These are phyloP conservation scores for Acacia crassicarpa DNA, from an alignment of 306 rosid genomes.

Conservation along the genomic window DNA sequence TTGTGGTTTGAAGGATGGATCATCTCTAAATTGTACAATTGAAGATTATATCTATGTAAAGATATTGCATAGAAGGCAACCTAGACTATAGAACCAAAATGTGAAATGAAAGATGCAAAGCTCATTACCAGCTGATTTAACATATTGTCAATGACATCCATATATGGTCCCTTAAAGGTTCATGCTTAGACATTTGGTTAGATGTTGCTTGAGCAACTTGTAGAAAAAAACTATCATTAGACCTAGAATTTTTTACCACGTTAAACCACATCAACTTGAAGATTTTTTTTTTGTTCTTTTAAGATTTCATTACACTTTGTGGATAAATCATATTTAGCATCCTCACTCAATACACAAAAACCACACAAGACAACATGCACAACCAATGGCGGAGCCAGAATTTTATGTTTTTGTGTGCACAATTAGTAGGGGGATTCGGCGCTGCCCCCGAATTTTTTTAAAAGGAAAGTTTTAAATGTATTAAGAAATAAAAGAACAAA, in stretches of 20 bases:
- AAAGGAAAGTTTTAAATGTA: too few species aligned
- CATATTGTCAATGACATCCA: conserved; percentile 82
- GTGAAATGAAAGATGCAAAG: conserved; percentile 16
- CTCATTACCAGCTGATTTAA: conserved; percentile 74
- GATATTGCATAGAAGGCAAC: conserved; percentile 20
- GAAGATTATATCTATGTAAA: conserved; percentile 26
- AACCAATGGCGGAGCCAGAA: not conserved
- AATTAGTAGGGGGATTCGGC: too few species aligned
- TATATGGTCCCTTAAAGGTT: conserved; percentile 83
- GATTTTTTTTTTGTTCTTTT: not conserved
- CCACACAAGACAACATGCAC: conserved; percentile 3
- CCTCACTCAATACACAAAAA: not conserved
- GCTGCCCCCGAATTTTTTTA: too few species aligned
- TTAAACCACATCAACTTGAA: conserved; percentile 15
- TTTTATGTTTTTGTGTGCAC: too few species aligned
- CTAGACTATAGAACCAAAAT: conserved; percentile 13
- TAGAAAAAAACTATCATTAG: conserved; percentile 28
- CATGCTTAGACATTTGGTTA: conserved; percentile 90
- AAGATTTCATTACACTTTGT: conserved; percentile 10
- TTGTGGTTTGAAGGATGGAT: conserved; percentile 95
- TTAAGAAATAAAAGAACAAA: too few species aligned
- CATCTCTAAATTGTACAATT: conserved; percentile 70
- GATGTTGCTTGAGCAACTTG: conserved; percentile 98
- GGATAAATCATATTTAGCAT: conserved; percentile 15
- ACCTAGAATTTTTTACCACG: not conserved